Base-by-base conservation (phyloP, 2,329 filamentous ascomycete species). In the Parastagonospora nodorum region DNA sequence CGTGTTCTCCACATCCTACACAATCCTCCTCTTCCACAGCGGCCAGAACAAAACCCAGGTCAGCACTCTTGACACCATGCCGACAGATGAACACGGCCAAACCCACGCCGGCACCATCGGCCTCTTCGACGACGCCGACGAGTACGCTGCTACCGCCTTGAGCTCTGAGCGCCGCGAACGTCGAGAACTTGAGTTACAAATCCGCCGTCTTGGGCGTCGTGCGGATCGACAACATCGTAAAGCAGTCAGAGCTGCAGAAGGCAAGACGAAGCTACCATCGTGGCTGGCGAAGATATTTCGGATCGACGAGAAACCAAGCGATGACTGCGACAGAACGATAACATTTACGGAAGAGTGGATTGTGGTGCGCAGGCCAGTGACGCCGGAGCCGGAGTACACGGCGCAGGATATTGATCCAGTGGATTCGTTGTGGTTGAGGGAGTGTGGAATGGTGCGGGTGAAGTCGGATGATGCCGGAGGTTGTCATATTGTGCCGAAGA, bases 61-160 rank as follows among this genome's bases (percentile, higher is more conserved):
- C 10, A 9, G n/a, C 27, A 10, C 12, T 19, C 39, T 24, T 15
- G 24, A 14, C 6, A 30, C 10, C 9, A 55, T 53, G 47, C 50
- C 50, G 8, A 48, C 33, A 19, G 48, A 55, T 36, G 45, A 53
- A 36, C 48, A 45, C 33, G 42, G 42, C 19, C 19, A 37, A 2
- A 38, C 46, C 4, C 61, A 64, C 50, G 50, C 58, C 2, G 61
- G 58, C 14, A 40, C 42, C 37, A 48, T 55, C 30, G 58, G 61
- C 19, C 53, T 64, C 42, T 64, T 60, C 42, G 61, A 64, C 40
- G 58, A 60, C 32, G 37, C 31, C 0, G 50, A 57, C 31, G 60
- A 61, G 40, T n/a, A 40, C 15, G 42, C 41, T 2, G 19, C 38
- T 9, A 39, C 51, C 1, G 30, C 37, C 7, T 5, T 5, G 2